phyloP scores from a whole-genome alignment of 2,329 filamentous ascomycete species.

The Colletotrichum lini region DNA sequence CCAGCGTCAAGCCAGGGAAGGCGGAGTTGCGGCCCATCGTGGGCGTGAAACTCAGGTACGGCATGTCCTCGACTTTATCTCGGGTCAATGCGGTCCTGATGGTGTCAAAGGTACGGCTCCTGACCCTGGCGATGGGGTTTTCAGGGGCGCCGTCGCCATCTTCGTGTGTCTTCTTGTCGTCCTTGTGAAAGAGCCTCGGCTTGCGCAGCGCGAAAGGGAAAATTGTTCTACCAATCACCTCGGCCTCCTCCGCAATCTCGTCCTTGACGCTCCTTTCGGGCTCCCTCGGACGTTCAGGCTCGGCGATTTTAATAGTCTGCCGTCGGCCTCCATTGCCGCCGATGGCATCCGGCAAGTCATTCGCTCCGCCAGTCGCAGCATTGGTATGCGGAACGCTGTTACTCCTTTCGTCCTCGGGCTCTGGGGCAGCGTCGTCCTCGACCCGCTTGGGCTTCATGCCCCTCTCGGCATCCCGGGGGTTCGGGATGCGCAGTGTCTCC shows the following conservation, averaged over 20 bases:
- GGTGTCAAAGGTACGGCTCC: conserved; percentile 69
- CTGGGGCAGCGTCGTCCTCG: conserved; percentile 52
- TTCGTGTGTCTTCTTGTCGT: conserved; percentile 57
- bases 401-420: conserved; percentile 53
- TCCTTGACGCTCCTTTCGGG: conserved; percentile 51
- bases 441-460: conserved; percentile 78
- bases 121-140: conserved; percentile 49
- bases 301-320: conserved; percentile 77
- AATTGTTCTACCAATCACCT: conserved; percentile 57
- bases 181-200: conserved; percentile 56
- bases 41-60: conserved; percentile 94
- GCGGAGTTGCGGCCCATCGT: conserved; percentile 94
- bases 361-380: conserved; percentile 43
- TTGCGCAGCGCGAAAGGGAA: conserved; percentile 61
- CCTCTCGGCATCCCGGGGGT: conserved; percentile 89
- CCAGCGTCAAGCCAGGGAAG: conserved; percentile 89
- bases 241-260: conserved; percentile 58
- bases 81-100: conserved; percentile 71
- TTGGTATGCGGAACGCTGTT: conserved; percentile 47
- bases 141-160: conserved; percentile 48
- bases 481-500: conserved; percentile 87
- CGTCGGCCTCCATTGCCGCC: conserved; percentile 52
- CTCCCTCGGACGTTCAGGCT: conserved; percentile 65
- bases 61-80: conserved; percentile 74
- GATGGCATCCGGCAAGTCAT: conserved; percentile 36